Percentiles rank a stretch among this genome's conserved stretches.
phyloP scores from a whole-genome alignment of 2,329 filamentous ascomycete genomes.

The Pseudocercospora fuligena region DNA sequence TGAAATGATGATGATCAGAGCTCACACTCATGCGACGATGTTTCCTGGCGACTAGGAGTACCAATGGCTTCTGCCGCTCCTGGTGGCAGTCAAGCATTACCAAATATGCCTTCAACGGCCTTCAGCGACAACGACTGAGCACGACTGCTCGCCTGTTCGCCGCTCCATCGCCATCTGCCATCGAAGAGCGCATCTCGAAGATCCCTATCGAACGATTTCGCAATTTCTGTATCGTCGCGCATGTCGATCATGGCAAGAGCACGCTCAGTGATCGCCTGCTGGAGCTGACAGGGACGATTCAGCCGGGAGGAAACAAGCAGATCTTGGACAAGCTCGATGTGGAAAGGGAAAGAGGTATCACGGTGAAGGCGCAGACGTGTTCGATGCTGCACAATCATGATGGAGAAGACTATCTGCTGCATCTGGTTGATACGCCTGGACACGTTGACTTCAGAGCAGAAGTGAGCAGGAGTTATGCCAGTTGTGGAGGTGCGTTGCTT shows the following conservation, averaged over 20 bases:
- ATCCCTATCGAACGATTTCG: constrained; percentile 81
- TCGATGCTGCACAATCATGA: constrained; percentile 93
- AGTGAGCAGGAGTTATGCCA: constrained; percentile 93
- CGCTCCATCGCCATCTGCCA: constrained; percentile 53
- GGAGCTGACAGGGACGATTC: constrained; percentile 91
- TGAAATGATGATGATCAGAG: background rate
- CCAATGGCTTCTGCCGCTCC: constrained; percentile 27
- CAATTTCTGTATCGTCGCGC: constrained; percentile 98
- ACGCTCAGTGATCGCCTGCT: constrained; percentile 91
- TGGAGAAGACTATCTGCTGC: constrained; percentile 86
- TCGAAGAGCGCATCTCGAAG: constrained; percentile 69
- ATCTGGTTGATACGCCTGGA: constrained; percentile 94
- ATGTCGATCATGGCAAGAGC: constrained; percentile 98
- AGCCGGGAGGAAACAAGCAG: constrained; percentile 86
- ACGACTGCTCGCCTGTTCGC: constrained; percentile 22
- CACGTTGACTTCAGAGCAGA: constrained; percentile 98
- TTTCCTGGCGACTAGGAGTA: constrained; percentile 39
- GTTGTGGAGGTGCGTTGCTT: constrained; percentile 88
- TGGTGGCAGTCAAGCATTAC: constrained; percentile 15
- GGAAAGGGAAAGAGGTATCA: constrained; percentile 93
- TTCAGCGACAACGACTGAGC: constrained; percentile 16
- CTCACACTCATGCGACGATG: constrained; percentile 55
- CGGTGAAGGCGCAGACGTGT: constrained; percentile 98
- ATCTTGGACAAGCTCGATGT: constrained; percentile 97
- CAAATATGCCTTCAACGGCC: constrained; percentile 13